Base-by-base conservation (phyloP, 2,329 filamentous ascomycete genomes). In the Phialophora verrucosa region DNA sequence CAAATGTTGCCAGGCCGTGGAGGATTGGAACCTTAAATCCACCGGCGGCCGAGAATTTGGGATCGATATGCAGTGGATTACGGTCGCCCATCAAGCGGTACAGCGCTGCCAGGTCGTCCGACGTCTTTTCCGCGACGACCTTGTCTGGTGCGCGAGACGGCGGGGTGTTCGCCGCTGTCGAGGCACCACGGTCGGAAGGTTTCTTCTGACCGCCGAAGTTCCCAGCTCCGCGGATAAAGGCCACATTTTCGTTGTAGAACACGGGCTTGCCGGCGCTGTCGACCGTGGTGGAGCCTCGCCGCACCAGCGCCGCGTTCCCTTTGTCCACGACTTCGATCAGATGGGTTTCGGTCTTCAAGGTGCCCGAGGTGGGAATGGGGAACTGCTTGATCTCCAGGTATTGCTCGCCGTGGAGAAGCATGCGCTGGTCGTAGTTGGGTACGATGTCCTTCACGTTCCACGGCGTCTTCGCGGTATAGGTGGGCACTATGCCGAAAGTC, bases 391-490 rank as follows among this genome's bases (percentile, higher is more conserved):
- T 87, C 82, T 99, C 95, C 71, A 99, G 91, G 82, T 93, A 99
- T 80, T 99, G 95, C 84, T 99, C 95, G 76, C 95, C 95, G 82
- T 99, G 95, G 27, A 99, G 90, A 59, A 99, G 88, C 93, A 97
- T 97, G 92, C 97, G 97, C 69, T 93, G 94, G 49, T 88, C 92
- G 84, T 97, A 99, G 85, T 98, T 96, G 78, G 93, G 93, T 31
- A 98, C 91, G 68, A 99, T 86, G 64, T 93, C 88, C 75, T 88
- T 87, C 74, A 95, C 85, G 78, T 84, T 88, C 83, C 91, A 98
- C 31, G 94, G 91, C 67, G 88, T 83, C 72, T 91, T 85, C 68
- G 92, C 90, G 81, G 90, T 90, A 83, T 98, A 97, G 74, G 89
- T 91, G 20, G 95, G 95, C 74, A 99, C 90, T 69, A 98, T 95